Evolutionary conservation across 441 rosid genomes (phyloP).

Genomic region (Francoa sonchifolia): DNA sequence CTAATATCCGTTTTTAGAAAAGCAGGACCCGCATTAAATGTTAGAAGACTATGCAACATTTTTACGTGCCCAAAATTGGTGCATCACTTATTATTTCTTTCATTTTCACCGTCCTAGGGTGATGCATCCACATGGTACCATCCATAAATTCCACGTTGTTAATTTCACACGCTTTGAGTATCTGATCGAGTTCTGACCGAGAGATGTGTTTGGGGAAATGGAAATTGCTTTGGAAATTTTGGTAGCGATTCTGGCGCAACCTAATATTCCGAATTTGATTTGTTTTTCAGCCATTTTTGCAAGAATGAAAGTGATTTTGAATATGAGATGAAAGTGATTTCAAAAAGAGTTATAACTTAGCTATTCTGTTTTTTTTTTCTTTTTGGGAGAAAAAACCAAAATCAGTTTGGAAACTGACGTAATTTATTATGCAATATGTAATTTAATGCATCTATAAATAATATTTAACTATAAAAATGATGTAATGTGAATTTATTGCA

Average conservation of each 20-base stretch:
- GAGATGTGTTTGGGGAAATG: neutral
- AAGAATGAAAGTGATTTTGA: no score
- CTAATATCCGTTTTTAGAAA: conserved; percentile 9
- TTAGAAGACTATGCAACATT: neutral
- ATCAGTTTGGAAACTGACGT: no score
- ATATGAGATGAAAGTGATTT: no score
- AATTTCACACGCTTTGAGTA: conserved; percentile 11
- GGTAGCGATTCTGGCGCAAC: neutral
- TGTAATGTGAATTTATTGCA: no score
- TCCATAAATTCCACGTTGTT: conserved; percentile 17
- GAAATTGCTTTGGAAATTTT: neutral
- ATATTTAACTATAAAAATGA: no score
- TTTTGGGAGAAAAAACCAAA: no score
- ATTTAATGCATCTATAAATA: no score
- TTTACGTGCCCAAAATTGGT: neutral
- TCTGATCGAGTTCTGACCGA: conserved; percentile 4
- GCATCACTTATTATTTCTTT: conserved; percentile 11
- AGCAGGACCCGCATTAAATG: neutral
- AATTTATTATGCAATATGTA: no score
- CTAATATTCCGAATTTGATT: neutral
- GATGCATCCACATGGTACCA: conserved; percentile 17
- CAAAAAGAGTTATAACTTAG: no score
- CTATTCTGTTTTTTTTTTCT: no score
- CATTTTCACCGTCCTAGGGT: conserved; percentile 17
- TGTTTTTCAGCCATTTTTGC: no score